These are phyloP conservation scores for Phycomyces nitens DNA, from an alignment of 192 early-diverging fungal genomes.

Conservation along the genomic window DNA sequence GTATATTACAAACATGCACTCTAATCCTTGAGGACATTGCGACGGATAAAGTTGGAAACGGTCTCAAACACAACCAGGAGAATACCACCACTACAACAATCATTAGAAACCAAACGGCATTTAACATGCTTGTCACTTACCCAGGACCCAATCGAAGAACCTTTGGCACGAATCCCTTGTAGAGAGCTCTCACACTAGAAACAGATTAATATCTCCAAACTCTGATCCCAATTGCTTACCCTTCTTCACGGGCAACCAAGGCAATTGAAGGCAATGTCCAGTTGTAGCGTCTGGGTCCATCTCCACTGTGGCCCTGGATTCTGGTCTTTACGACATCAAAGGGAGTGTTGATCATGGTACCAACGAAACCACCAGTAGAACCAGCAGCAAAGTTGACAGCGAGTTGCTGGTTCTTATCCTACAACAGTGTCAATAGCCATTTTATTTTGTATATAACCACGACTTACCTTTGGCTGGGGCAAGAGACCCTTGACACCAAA, in stretches of 20 bases:
- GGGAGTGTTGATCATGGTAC: constrained; percentile 91
- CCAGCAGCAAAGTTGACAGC: constrained; percentile 88
- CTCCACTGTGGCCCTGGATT: constrained; percentile 78
- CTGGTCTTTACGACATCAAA: constrained; percentile 97
- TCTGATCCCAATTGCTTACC: constrained; percentile 48
- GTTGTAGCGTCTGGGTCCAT: constrained; percentile 77
- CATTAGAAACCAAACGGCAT: neutral
- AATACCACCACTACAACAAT: constrained; percentile 54
- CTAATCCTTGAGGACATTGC: constrained; percentile 50
- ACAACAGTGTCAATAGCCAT: constrained; percentile 2
- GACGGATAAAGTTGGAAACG: constrained; percentile 81
- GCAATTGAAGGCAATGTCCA: constrained; percentile 78
- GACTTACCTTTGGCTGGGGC: constrained; percentile 56
- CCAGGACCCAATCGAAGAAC: constrained; percentile 91
- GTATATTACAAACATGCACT: too few relatives aligned
- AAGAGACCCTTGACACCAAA: constrained; percentile 64
- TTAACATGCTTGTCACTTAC: constrained; percentile 18
- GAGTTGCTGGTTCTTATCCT: constrained; percentile 72
- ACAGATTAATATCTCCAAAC: neutral
- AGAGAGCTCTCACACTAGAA: constrained; percentile 66
- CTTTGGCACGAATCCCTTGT: constrained; percentile 96
- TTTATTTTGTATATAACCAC: neutral
- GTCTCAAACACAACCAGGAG: constrained; percentile 89
- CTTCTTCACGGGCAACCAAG: constrained; percentile 85
- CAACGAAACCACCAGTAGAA: constrained; percentile 88